phyloP scores from a whole-genome alignment of 179 eudicot species.

The Heliamphora pulchella region DNA sequence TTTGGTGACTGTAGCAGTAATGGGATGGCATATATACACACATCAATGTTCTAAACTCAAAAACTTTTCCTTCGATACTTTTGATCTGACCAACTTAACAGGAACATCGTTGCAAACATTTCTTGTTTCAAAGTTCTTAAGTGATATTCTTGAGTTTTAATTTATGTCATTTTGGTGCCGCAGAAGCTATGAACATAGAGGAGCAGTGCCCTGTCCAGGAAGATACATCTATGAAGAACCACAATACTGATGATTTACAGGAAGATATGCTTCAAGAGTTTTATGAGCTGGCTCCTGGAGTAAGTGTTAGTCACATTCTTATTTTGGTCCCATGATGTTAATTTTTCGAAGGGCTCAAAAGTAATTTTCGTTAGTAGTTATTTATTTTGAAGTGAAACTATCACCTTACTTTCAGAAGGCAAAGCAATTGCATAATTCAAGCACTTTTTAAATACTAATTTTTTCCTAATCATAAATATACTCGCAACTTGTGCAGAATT shows the following conservation, averaged over 20 bases:
- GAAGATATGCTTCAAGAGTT: conserved; percentile 49
- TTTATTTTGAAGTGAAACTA: not conserved
- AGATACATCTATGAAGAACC: conserved; percentile 20
- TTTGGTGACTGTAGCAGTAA: not conserved
- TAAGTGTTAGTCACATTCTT: conserved; percentile 24
- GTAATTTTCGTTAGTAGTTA: not conserved
- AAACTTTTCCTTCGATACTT: not conserved
- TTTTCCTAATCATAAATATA: not conserved
- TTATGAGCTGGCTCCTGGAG: conserved; percentile 38
- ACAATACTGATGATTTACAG: conserved; percentile 34
- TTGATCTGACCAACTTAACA: not conserved
- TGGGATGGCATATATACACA: not conserved
- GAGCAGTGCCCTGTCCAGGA: conserved; percentile 28
- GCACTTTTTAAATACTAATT: not conserved
- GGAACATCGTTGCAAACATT: not conserved
- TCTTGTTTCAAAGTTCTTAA: not conserved
- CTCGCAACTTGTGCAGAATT: not conserved
- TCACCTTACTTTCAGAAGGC: not conserved
- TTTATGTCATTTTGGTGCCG: conserved; percentile 11
- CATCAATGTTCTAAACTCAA: not conserved
- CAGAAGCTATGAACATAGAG: conserved; percentile 35
- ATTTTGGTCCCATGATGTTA: not conserved
- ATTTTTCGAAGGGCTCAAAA: not conserved
- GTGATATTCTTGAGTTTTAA: conserved; percentile 7
- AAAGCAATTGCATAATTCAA: not conserved